These are phyloP conservation scores for Hyphopichia wangnamkhiaoensis DNA, from an alignment of 1,139 yeast genomes.

Conservation along the genomic window DNA sequence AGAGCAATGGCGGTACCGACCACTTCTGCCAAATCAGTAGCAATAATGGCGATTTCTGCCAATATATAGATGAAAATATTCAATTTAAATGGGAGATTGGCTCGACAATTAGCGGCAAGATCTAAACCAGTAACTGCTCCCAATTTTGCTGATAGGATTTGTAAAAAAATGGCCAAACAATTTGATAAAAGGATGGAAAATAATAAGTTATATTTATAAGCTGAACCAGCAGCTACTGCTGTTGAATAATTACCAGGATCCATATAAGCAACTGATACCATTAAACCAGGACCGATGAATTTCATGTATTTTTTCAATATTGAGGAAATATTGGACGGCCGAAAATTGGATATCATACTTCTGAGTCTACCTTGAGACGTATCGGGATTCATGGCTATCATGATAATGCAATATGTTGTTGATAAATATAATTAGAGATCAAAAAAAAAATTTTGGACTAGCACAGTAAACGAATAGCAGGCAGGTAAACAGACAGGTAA, in stretches of 20 bases:
- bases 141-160: slow-evolving; percentile 77
- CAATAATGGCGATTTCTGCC: slow-evolving; percentile 87
- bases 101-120: slow-evolving; percentile 82
- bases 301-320: slow-evolving; percentile 52
- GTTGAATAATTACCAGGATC: slow-evolving; percentile 98
- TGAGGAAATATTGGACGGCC: not conserved
- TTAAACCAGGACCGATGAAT: slow-evolving; percentile 89
- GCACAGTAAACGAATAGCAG: not conserved
- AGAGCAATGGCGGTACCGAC: slow-evolving; percentile 92
- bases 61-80: slow-evolving; percentile 66
- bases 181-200: slow-evolving; percentile 82
- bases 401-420: too few relatives aligned
- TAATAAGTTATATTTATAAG: slow-evolving; percentile 77
- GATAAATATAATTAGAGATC: too few relatives aligned
- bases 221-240: slow-evolving; percentile 91
- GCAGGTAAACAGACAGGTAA: not conserved
- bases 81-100: slow-evolving; percentile 63
- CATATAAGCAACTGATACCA: slow-evolving; percentile 96
- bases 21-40: slow-evolving; percentile 92
- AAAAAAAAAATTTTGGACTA: too few relatives aligned
- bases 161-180: slow-evolving; percentile 83
- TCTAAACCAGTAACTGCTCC: slow-evolving; percentile 93
- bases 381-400: slow-evolving; percentile 3
- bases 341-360: not conserved
- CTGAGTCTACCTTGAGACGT: too few relatives aligned